Conservation (phyloP, 441 rosid species). For the Gossypium aridum region DNA sequence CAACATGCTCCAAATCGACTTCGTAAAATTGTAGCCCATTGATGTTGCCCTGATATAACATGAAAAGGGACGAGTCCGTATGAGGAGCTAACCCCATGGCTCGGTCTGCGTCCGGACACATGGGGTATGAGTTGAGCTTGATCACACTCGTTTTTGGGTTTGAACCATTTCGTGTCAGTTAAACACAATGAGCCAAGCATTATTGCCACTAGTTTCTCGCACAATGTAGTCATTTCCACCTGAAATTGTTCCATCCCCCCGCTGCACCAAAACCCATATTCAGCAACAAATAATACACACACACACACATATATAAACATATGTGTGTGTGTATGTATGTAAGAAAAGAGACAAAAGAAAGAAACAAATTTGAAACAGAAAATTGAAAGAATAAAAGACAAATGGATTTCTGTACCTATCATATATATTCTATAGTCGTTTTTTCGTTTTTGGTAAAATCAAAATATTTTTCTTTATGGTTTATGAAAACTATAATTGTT, state of each 20-base stretch:
- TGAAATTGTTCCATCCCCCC: slow-evolving; percentile 1
- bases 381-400: not conserved
- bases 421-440: too few species aligned
- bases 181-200: not conserved
- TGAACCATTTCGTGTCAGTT: slow-evolving; percentile 3
- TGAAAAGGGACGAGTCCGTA: slow-evolving; percentile 47
- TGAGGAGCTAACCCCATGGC: slow-evolving; percentile 58
- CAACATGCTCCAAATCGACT: slow-evolving; percentile 36
- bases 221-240: not conserved
- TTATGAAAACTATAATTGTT: too few species aligned
- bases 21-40: slow-evolving; percentile 41
- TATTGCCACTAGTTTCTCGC: not conserved
- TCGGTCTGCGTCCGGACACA: slow-evolving; percentile 35
- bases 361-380: not conserved
- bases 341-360: not conserved
- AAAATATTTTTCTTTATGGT: too few species aligned
- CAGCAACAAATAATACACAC: not conserved
- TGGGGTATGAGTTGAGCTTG: slow-evolving; percentile 38
- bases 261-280: not conserved
- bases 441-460: too few species aligned
- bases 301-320: too few species aligned
- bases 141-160: not conserved
- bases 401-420: not conserved
- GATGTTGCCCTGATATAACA: slow-evolving; percentile 36
- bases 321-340: not conserved